These are phyloP conservation scores for Soucietia sequanensis DNA, from an alignment of 805 yeast genomes.

Conservation along the genomic window DNA sequence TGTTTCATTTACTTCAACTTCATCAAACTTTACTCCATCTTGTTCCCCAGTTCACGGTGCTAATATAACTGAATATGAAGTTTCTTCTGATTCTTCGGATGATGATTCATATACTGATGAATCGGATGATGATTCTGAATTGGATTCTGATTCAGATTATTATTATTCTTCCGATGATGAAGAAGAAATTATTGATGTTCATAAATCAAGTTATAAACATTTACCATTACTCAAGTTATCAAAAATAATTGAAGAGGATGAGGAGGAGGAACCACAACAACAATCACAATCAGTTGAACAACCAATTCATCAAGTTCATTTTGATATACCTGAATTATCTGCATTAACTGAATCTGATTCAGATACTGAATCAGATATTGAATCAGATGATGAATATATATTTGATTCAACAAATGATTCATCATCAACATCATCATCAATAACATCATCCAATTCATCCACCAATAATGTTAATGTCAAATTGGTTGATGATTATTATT, in stretches of 20 bases:
- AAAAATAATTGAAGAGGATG: neutral
- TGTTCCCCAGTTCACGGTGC: slow-evolving; percentile 21
- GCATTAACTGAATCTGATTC: slow-evolving; percentile 1
- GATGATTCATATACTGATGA: slow-evolving; percentile 1
- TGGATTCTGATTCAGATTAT: slow-evolving; percentile 17
- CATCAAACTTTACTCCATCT: slow-evolving; percentile 12
- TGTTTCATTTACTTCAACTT: slow-evolving; percentile 9
- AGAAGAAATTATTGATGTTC: slow-evolving; percentile 4
- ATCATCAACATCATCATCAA: slow-evolving; percentile 2
- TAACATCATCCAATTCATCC: too few species aligned
- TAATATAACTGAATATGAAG: slow-evolving; percentile 39
- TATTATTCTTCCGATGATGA: slow-evolving; percentile 18
- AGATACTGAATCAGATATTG: too few species aligned
- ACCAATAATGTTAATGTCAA: slow-evolving; percentile 5
- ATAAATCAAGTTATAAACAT: slow-evolving; percentile 1
- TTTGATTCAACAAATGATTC: slow-evolving; percentile 3
- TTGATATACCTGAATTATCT: neutral
- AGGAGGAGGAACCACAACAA: neutral
- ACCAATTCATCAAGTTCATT: neutral
- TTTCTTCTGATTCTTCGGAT: slow-evolving; percentile 24
- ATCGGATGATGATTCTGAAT: slow-evolving; percentile 22
- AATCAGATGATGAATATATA: slow-evolving; percentile 9
- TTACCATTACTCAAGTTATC: neutral
- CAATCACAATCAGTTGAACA: neutral
- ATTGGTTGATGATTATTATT: slow-evolving; percentile 3